phyloP scores from a whole-genome alignment of 495 filamentous ascomycete species.

The Trichoderma erinaceum region DNA sequence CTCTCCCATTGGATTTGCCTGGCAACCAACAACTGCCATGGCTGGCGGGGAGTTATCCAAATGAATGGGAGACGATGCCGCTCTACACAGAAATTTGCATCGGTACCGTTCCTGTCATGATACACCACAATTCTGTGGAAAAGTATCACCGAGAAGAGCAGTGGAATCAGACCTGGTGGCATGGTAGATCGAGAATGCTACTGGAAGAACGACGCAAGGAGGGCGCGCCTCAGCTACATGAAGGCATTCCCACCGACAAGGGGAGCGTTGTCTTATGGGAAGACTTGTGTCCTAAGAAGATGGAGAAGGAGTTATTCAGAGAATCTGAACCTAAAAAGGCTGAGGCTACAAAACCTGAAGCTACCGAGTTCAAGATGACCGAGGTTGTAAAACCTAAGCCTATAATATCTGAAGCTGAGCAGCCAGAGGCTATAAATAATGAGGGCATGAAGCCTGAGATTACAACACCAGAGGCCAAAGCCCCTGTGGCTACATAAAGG shows the following conservation, averaged over 20 bases:
- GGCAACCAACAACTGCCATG: background rate
- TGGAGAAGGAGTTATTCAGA: background rate
- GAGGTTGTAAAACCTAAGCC: too few relatives aligned
- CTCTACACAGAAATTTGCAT: slow-evolving; percentile 11
- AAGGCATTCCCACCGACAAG: background rate
- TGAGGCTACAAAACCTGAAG: background rate
- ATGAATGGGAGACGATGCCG: background rate
- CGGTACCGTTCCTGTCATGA: slow-evolving; percentile 1
- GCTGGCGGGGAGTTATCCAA: background rate
- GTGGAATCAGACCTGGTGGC: slow-evolving; percentile 13
- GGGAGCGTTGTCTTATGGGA: background rate
- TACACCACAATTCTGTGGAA: slow-evolving; percentile 8
- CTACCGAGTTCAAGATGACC: too few relatives aligned
- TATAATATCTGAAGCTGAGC: too few relatives aligned
- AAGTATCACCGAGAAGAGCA: background rate
- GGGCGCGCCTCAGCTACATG: background rate
- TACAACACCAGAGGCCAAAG: too few relatives aligned
- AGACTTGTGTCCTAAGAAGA: background rate
- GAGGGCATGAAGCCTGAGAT: too few relatives aligned
- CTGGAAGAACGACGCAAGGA: background rate
- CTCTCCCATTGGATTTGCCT: background rate
- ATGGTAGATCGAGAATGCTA: background rate
- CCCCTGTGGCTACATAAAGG: too few relatives aligned
- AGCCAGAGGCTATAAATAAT: too few relatives aligned
- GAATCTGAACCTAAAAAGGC: background rate